phyloP scores from a whole-genome alignment of 805 yeast species.

The Peterozyma toletana region DNA sequence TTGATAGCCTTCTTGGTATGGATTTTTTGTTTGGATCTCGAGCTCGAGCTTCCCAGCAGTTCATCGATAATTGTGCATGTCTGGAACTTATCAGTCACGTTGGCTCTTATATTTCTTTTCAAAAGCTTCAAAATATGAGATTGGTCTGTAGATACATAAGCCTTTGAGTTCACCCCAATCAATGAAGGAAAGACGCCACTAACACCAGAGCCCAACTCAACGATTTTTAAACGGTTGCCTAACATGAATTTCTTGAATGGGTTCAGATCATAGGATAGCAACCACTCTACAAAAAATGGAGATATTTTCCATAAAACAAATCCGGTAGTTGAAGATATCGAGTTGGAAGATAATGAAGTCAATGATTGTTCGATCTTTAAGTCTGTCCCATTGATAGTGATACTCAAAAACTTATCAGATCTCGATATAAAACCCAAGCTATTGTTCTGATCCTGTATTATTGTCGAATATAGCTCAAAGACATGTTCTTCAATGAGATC shows the following conservation, averaged over 20 bases:
- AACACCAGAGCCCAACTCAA: conserved; percentile 61
- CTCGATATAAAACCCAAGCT: conserved; percentile 19
- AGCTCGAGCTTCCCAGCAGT: conserved; percentile 1
- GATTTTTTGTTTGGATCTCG: neutral
- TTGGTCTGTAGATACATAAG: conserved; percentile 55
- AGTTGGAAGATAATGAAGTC: conserved; percentile 23
- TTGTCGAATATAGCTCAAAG: conserved; percentile 16
- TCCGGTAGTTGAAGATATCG: conserved; percentile 46
- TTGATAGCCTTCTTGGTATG: neutral
- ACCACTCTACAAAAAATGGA: conserved; percentile 45
- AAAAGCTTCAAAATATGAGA: conserved; percentile 43
- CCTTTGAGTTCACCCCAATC: conserved; percentile 24
- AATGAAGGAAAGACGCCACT: conserved; percentile 42
- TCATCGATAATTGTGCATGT: conserved; percentile 15
- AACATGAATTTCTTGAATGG: conserved; percentile 18
- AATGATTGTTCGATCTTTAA: conserved; percentile 25
- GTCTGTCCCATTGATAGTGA: conserved; percentile 14
- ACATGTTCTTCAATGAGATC: conserved; percentile 19
- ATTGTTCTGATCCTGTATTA: conserved; percentile 10
- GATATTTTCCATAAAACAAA: conserved; percentile 56
- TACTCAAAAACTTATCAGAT: conserved; percentile 9
- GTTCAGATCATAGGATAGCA: conserved; percentile 21
- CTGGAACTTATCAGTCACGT: conserved; percentile 18
- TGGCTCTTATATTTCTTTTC: conserved; percentile 34
- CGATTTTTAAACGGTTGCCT: conserved; percentile 19